A percentile compares a stretch with the other conserved stretches of the same genome.
Conservation (phyloP, 495 filamentous ascomycete species). For the Aspergillus ostianus region DNA sequence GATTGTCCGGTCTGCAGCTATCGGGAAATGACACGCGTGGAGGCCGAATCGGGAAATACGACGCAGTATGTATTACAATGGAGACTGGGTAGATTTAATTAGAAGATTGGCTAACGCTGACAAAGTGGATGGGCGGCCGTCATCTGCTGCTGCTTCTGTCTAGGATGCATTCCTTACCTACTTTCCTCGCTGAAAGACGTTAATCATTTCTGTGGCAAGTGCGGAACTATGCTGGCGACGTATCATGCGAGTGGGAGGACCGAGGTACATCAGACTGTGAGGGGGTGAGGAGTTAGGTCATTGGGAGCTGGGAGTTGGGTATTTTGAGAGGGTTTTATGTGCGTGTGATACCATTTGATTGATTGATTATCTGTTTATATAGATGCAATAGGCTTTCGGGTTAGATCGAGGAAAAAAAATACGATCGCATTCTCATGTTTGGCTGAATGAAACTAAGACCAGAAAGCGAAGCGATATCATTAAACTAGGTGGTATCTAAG, state of each 20-base stretch:
- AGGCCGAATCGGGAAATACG: constrained; percentile 42
- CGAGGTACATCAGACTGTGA: constrained; percentile 36
- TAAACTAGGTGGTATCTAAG: background rate
- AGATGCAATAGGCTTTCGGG: too few relatives aligned
- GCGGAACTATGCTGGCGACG: constrained; percentile 44
- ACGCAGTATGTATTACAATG: constrained; percentile 43
- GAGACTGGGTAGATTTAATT: background rate
- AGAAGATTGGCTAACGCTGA: background rate
- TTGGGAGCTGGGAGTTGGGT: background rate
- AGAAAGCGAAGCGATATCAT: background rate
- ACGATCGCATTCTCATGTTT: too few relatives aligned
- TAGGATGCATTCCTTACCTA: constrained; percentile 54
- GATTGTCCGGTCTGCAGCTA: constrained; percentile 50
- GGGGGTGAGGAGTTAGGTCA: background rate
- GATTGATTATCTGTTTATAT: background rate
- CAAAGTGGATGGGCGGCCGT: constrained; percentile 50
- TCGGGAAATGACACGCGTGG: constrained; percentile 45
- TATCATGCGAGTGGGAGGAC: constrained; percentile 53
- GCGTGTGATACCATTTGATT: background rate
- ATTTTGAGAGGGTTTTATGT: background rate
- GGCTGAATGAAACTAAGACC: background rate
- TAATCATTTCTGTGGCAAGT: constrained; percentile 51
- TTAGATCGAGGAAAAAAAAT: too few relatives aligned
- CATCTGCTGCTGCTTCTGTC: constrained; percentile 44
- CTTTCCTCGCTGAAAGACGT: constrained; percentile 51